Evolutionary conservation across 2,329 filamentous ascomycete species (phyloP).

Genomic region (Exophiala sideris): DNA sequence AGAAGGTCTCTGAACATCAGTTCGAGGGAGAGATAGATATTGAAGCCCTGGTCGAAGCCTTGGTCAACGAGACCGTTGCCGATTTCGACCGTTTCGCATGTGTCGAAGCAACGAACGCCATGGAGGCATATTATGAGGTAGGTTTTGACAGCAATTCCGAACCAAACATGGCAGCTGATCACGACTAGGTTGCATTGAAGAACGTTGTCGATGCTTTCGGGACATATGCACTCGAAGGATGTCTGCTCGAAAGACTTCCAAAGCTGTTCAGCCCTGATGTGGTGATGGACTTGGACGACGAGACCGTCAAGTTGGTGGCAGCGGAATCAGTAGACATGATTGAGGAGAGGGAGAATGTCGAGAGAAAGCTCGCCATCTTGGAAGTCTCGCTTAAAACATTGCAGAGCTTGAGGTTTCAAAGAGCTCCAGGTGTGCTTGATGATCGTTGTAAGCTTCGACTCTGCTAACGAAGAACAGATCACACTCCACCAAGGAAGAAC

Average conservation of each 20-base stretch:
- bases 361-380: slow-evolving; percentile 31
- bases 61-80: too few species aligned
- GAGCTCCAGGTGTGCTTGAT: too few species aligned
- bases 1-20: too few species aligned
- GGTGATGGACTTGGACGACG: slow-evolving; percentile 37
- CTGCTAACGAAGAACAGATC: too few species aligned
- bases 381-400: slow-evolving; percentile 29
- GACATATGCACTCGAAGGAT: slow-evolving; percentile 50
- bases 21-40: too few species aligned
- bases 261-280: slow-evolving; percentile 40
- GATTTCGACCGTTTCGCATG: slow-evolving; percentile 30
- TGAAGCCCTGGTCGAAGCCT: too few species aligned
- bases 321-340: slow-evolving; percentile 17
- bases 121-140: slow-evolving; percentile 48
- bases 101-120: slow-evolving; percentile 37
- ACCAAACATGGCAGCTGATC: too few species aligned
- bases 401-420: not conserved
- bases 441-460: too few species aligned
- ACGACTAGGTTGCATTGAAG: slow-evolving; percentile 38
- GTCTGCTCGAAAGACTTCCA: slow-evolving; percentile 42
- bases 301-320: slow-evolving; percentile 39
- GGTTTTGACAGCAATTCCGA: too few species aligned
- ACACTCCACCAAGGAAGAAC: too few species aligned
- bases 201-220: slow-evolving; percentile 50
- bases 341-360: slow-evolving; percentile 16